These are phyloP conservation scores for Coprinopsis cinerea DNA, from an alignment of 768 basidiomycete species.

Conservation along the genomic window DNA sequence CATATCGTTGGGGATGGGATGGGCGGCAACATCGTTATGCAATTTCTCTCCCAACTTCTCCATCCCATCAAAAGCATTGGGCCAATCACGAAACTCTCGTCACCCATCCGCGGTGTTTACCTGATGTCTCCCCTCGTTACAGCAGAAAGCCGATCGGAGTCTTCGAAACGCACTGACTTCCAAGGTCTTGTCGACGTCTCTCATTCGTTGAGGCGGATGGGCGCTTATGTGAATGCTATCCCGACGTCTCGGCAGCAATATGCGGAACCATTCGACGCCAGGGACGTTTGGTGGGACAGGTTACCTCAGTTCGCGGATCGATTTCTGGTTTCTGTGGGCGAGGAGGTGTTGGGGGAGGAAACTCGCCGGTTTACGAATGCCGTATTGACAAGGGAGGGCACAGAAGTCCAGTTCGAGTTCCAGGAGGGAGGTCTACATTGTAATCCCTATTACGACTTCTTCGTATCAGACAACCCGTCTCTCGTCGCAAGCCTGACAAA, in stretches of 20 bases:
- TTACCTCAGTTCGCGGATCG: conserved; percentile 18
- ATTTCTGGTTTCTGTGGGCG: conserved; percentile 25
- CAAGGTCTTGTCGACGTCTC: conserved; percentile 21
- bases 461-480: neutral
- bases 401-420: neutral
- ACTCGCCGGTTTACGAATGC: conserved; percentile 17
- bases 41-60: conserved; percentile 30
- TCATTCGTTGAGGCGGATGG: conserved; percentile 19
- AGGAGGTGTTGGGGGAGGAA: conserved; percentile 23
- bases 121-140: conserved; percentile 37
- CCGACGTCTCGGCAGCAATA: conserved; percentile 16
- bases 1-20: conserved; percentile 35
- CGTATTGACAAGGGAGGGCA: conserved; percentile 4
- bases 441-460: neutral
- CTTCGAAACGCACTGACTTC: conserved; percentile 11
- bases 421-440: neutral
- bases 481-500: neutral
- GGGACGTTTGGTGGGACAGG: conserved; percentile 24
- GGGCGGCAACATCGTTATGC: conserved; percentile 30
- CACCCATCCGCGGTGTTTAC: conserved; percentile 25
- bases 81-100: conserved; percentile 14
- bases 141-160: conserved; percentile 15
- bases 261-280: conserved; percentile 21
- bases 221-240: conserved; percentile 14
- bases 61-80: conserved; percentile 28